Base-by-base conservation (phyloP, 176 grass and related monocot species). In the Puccinellia tenuiflora region DNA sequence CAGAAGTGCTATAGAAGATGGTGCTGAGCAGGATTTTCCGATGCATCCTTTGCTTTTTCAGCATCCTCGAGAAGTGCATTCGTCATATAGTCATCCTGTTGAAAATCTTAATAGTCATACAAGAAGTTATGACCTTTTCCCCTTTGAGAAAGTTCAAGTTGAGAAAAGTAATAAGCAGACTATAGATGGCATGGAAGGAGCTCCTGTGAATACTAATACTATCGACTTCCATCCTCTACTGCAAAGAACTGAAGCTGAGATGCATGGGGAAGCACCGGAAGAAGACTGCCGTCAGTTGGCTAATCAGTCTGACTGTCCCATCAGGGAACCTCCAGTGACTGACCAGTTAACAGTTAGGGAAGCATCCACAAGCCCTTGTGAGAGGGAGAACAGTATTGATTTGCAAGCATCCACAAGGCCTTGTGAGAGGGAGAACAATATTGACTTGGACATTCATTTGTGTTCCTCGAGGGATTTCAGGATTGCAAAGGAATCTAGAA, bases 21-120 rank as follows among this genome's bases (percentile, higher is more conserved):
- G 43, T 62, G 62, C 83, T 38, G 88, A 93, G 82, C 77, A 94
- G 59, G 91, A 99, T 82, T 90, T 99, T 52, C 93, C 92, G 35
- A 94, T 99, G 89, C 93, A 99, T 88, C 96, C 89, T 83, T 88
- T 99, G 79, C 85, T 96, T 61, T 99, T 99, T 84, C 91, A 99
- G 84, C 66, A 85, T 62, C 83, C 89, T 87, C 82, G 48, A 85
- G 89, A 94, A 78, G 45, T 75, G 53, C 76, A 85, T 77, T 85
- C 90, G 37, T 87, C 87, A 55, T 92, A 84, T 66, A 88, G 78
- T 81, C 81, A 73, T 66, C 79, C 78, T 3, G 82, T 85, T 74
- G 65, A 86, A 75, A 85, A 78, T 79, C 84, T 79, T 73, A 68
- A 66, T 81, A 63, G 68, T 69, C 64, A 83, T 61, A 79, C 89